phyloP scores from a whole-genome alignment of 768 basidiomycete genomes.

The Psilocybe tampanensis region DNA sequence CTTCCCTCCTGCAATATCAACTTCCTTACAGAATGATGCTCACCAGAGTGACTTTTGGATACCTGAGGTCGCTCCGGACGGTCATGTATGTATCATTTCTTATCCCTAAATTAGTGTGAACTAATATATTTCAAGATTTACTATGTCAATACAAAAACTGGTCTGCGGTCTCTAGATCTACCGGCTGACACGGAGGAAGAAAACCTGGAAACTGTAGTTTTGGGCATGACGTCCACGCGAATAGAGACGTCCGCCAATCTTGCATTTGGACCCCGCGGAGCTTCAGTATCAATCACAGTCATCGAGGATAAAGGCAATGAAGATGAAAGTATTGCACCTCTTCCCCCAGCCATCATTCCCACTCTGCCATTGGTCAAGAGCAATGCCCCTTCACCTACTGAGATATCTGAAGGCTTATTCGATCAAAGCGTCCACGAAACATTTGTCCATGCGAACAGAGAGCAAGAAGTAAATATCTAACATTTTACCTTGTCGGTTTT shows the following conservation, averaged over 20 bases:
- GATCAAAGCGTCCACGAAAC: no score
- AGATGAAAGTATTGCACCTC: no score
- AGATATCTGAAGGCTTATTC: no score
- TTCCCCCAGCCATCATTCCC: no score
- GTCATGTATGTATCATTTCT: slow-evolving; percentile 60
- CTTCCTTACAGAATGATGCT: slow-evolving; percentile 28
- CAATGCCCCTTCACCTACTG: no score
- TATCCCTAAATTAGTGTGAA: background rate
- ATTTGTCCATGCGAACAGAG: no score
- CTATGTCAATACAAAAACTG: slow-evolving; percentile 89
- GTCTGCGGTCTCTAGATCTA: slow-evolving; percentile 78
- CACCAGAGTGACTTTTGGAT: slow-evolving; percentile 85
- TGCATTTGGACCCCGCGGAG: background rate
- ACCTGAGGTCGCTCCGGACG: slow-evolving; percentile 77
- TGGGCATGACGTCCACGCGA: slow-evolving; percentile 24
- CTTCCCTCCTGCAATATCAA: background rate
- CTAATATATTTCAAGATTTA: slow-evolving; percentile 62
- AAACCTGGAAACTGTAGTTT: slow-evolving; percentile 60
- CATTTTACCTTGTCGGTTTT: no score
- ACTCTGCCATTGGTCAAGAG: no score
- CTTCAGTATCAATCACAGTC: background rate
- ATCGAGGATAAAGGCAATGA: background rate
- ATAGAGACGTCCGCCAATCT: background rate
- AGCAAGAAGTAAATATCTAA: no score
- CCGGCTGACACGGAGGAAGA: slow-evolving; percentile 72